Evolutionary conservation across 164 flowering plant species (phyloP), one percentile per base, ranked within the genome.

Genomic region (Tetracentron sinense): DNA sequence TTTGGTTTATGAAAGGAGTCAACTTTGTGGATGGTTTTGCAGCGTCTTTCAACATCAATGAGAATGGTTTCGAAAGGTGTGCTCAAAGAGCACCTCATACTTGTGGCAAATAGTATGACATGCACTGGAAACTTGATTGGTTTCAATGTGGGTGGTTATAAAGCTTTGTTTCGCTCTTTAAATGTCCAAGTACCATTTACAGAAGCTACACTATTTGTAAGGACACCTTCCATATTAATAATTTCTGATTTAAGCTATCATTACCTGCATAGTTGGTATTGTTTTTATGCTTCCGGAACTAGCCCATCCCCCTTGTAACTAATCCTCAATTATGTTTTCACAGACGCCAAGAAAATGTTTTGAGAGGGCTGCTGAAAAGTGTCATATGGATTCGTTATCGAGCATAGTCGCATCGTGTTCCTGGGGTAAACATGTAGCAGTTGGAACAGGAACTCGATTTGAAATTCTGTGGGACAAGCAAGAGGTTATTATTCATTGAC

Each of bases 361-460:
- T 74, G 99, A 92, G 78, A 85, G 74, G 71, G 92, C 99, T 60
- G 90, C 99, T 62, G 96, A 86, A 65, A 92, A 86, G 74, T 78
- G 90, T 60, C 87, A 88, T 71, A 33, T 31, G 11, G 99, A 95
- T 77, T 68, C 87, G 19, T 71, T 95, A 30, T 74, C 89, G 6
- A 87, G 97, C 72, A 74, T 87, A 14, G 96, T 95, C 57, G 99
- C 85, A 20, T 84, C 99, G 33, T 92, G 97, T 75, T 85, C 97
- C 7, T 95, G 97, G 97, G 97, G 99, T 15, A 90, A 85, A 70
- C 89, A 76, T 71, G 97, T 87, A 0, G 77, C 94, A 28, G 81
- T 95, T 62, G 99, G 97, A 23, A 92, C 96, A 49, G 99, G 99
- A 29, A 65, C 96, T 47, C 68, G 72, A 27, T 95, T 95, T 80